phyloP scores from a whole-genome alignment of 495 filamentous ascomycete genomes.

The Penicillium antarcticum region DNA sequence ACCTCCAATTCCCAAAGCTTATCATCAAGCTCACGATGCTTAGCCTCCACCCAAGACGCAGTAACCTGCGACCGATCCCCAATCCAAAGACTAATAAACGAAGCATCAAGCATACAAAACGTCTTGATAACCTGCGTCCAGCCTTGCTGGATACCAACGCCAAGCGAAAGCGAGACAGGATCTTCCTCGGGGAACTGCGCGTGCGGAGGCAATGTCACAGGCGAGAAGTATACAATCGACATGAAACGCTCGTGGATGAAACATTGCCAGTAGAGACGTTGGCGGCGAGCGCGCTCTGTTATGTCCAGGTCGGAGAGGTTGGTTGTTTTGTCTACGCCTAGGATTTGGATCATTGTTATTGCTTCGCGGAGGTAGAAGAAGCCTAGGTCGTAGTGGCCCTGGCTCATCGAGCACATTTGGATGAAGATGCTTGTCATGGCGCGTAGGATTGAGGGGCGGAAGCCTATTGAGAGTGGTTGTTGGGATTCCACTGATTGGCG shows the following conservation, averaged over 20 bases:
- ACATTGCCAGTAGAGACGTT: conserved; percentile 29
- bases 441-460: conserved; percentile 16
- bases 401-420: conserved; percentile 25
- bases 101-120: conserved; percentile 20
- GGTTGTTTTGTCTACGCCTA: conserved; percentile 18
- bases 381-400: conserved; percentile 24
- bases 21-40: conserved; percentile 26
- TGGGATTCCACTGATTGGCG: conserved; percentile 24
- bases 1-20: conserved; percentile 26
- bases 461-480: conserved; percentile 14
- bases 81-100: conserved; percentile 24
- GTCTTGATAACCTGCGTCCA: conserved; percentile 23
- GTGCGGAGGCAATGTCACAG: conserved; percentile 17
- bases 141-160: conserved; percentile 13
- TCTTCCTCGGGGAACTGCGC: conserved; percentile 23
- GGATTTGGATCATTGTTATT: conserved; percentile 26
- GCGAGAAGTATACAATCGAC: conserved; percentile 21
- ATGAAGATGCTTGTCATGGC: conserved; percentile 21
- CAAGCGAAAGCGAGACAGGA: not conserved
- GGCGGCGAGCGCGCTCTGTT: conserved; percentile 22
- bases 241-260: conserved; percentile 34
- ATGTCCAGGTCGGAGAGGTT: conserved; percentile 8
- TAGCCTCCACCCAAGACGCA: conserved; percentile 24
- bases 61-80: conserved; percentile 24
- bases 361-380: conserved; percentile 31